phyloP scores from a whole-genome alignment of 2,329 filamentous ascomycete genomes.

The Beauveria sp. region DNA sequence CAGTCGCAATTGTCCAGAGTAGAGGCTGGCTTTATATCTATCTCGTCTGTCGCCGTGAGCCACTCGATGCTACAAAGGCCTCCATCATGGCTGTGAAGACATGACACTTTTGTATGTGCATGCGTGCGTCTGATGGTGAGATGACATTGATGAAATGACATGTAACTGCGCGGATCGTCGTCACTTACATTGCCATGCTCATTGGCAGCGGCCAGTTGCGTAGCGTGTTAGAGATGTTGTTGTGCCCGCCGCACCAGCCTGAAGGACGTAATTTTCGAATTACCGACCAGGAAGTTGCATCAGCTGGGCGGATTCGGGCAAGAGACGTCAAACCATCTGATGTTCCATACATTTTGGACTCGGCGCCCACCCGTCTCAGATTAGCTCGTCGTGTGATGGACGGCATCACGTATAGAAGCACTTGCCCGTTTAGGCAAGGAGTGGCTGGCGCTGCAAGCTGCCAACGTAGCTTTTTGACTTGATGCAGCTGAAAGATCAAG shows the following conservation, averaged over 20 bases:
- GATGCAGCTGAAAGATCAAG: background rate
- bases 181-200: background rate
- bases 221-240: background rate
- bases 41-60: background rate
- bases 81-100: background rate
- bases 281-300: background rate
- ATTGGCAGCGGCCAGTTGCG: background rate
- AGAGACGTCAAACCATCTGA: background rate
- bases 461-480: background rate
- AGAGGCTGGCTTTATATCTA: background rate
- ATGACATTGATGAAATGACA: background rate
- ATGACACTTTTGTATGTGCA: background rate
- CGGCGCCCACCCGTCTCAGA: background rate
- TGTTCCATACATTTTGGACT: background rate
- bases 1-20: background rate
- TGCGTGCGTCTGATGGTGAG: background rate
- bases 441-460: background rate
- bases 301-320: background rate
- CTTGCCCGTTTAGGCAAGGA: slow-evolving; percentile 3
- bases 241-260: background rate
- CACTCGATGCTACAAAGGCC: background rate
- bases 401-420: background rate
- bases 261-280: too few species aligned
- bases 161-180: background rate
- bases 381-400: background rate